Conservation (phyloP, 352 stramenopile species). For the Phytophthora pseudosyringae region DNA sequence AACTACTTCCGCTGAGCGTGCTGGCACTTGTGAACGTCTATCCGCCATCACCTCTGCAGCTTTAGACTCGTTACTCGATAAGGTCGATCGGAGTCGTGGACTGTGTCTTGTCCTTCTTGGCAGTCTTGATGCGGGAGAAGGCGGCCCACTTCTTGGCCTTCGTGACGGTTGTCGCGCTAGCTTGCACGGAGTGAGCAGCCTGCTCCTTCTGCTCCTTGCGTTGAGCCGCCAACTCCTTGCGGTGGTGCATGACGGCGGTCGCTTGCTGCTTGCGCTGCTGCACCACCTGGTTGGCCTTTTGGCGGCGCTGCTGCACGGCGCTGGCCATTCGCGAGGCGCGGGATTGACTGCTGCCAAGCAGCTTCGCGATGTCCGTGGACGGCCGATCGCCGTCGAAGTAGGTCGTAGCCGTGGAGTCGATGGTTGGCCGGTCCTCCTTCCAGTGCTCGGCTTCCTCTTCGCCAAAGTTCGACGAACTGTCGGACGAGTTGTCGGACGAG, state of each 20-base stretch:
- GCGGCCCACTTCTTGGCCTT: conserved; percentile 45
- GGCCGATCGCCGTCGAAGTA: conserved; percentile 54
- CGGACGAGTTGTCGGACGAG: conserved; percentile 46
- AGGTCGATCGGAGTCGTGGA: conserved; percentile 33
- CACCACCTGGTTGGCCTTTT: conserved; percentile 37
- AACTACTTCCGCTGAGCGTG: conserved; percentile 13
- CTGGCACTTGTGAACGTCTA: conserved; percentile 22
- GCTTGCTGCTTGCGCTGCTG: conserved; percentile 42
- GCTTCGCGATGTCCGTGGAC: conserved; percentile 52
- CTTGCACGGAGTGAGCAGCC: conserved; percentile 16
- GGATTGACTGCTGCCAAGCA: conserved; percentile 34
- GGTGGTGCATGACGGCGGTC: conserved; percentile 30
- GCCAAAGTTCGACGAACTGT: conserved; percentile 39
- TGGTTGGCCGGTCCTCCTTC: conserved; percentile 42
- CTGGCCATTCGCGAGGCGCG: conserved; percentile 39
- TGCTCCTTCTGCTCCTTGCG: conserved; percentile 21
- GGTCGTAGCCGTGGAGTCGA: conserved; percentile 31
- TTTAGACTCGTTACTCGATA: conserved; percentile 32
- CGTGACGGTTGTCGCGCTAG: conserved; percentile 27
- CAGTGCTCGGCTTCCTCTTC: conserved; percentile 37
- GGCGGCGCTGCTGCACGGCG: conserved; percentile 43
- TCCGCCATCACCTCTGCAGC: conserved; percentile 11
- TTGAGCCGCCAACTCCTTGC: conserved; percentile 23
- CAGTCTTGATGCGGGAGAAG: conserved; percentile 28
- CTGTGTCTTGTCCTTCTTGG: conserved; percentile 20